A percentile compares a stretch with the other conserved stretches of the same genome.
These are phyloP conservation scores for Gossypium trilobum DNA, from an alignment of 441 rosid species.

Conservation along the genomic window DNA sequence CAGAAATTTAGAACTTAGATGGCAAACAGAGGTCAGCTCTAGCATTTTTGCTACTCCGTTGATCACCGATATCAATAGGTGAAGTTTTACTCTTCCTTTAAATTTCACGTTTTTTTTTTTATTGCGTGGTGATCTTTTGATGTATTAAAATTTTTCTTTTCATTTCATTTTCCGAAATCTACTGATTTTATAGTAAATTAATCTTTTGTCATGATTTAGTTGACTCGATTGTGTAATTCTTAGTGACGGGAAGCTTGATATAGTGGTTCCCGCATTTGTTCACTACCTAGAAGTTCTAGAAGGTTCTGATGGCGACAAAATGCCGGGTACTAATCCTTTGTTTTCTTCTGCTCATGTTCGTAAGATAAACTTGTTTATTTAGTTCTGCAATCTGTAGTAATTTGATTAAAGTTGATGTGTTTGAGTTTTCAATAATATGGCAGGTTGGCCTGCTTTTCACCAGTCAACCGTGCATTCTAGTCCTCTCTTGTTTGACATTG, in stretches of 20 bases:
- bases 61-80: conserved; percentile 97
- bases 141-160: neutral
- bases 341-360: neutral
- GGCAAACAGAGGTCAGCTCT: conserved; percentile 99
- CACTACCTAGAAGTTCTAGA: conserved; percentile 98
- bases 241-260: conserved; percentile 98
- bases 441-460: conserved; percentile 99
- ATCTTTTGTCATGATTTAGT: neutral
- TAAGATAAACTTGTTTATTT: conserved; percentile 8
- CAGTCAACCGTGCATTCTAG: conserved; percentile 94
- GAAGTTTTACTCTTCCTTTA: neutral
- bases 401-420: neutral
- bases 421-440: conserved; percentile 11
- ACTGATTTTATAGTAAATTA: neutral
- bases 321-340: conserved; percentile 55
- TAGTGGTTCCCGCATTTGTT: conserved; percentile 92
- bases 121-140: neutral
- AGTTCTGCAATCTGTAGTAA: neutral
- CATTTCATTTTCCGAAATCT: neutral
- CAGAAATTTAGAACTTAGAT: conserved; percentile 77
- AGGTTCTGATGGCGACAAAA: conserved; percentile 98
- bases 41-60: conserved; percentile 89
- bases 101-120: neutral
- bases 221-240: neutral
- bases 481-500: conserved; percentile 89